phyloP scores from a whole-genome alignment of 2,329 filamentous ascomycete genomes.

The Exophiala spinifera region DNA sequence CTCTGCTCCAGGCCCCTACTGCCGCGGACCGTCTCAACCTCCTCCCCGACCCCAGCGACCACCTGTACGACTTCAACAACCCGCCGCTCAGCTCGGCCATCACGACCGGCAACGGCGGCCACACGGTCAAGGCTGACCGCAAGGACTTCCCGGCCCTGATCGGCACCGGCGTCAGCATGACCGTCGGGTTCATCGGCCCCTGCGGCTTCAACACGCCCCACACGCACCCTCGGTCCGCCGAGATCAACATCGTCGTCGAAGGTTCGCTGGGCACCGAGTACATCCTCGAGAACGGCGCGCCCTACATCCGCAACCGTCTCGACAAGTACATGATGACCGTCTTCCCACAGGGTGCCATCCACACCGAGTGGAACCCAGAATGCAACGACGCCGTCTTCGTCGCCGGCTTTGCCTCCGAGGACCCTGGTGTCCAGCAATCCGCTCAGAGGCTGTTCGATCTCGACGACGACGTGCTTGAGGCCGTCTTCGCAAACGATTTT shows the following conservation, averaged over 20 bases:
- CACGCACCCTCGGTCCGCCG: conserved; percentile 53
- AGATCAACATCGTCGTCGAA: conserved; percentile 52
- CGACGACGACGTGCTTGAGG: conserved; percentile 1
- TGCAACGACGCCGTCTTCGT: conserved; percentile 52
- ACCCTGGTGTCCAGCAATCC: conserved; percentile 37
- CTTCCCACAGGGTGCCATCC: conserved; percentile 55
- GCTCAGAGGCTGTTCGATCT: conserved; percentile 37
- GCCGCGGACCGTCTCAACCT: conserved; percentile 15
- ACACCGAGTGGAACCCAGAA: conserved; percentile 57
- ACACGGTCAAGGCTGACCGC: conserved; percentile 54
- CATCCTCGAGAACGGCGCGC: conserved; percentile 51
- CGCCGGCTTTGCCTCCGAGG: conserved; percentile 38
- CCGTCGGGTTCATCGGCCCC: conserved; percentile 49
- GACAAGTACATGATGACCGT: conserved; percentile 42
- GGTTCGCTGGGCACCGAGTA: conserved; percentile 52
- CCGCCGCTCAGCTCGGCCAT: conserved; percentile 31
- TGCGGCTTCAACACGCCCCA: conserved; percentile 59
- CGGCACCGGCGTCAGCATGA: conserved; percentile 50
- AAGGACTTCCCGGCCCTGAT: conserved; percentile 58
- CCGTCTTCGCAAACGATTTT: conserved; percentile 2
- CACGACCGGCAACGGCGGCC: conserved; percentile 45
- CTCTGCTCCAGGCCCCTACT: conserved; percentile 9
- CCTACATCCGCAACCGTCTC: conserved; percentile 36
- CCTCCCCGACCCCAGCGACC: conserved; percentile 42
- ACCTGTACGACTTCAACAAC: conserved; percentile 51